Percentiles rank a stretch among this genome's conserved stretches.
phyloP scores from a whole-genome alignment of 169 alveolate species.

The Plasmodium gaboni region DNA sequence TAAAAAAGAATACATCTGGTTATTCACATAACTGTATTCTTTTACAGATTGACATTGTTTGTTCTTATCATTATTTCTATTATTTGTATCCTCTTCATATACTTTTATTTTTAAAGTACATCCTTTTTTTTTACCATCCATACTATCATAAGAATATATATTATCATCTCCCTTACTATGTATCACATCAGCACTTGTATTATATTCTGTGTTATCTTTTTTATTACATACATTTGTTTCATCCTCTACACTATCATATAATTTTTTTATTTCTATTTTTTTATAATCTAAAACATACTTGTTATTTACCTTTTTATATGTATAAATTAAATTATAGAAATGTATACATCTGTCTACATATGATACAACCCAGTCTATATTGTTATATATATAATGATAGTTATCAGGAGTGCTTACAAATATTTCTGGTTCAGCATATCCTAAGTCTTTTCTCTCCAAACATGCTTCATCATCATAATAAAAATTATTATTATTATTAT shows the following conservation, averaged over 20 bases:
- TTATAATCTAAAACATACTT: constrained; percentile 23
- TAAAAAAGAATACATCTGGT: not conserved
- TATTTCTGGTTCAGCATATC: constrained; percentile 4
- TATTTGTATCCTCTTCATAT: not conserved
- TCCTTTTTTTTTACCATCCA: not conserved
- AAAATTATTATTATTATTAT: not conserved
- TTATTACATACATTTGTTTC: not conserved
- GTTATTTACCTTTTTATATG: constrained; percentile 17
- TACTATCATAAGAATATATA: not conserved
- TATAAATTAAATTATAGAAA: constrained; percentile 21
- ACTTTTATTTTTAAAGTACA: not conserved
- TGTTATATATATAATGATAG: constrained; percentile 45
- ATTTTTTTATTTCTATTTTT: constrained; percentile 7
- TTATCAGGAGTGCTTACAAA: constrained; percentile 66
- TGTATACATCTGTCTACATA: constrained; percentile 9
- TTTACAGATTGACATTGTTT: not conserved
- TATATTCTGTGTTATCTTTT: not conserved
- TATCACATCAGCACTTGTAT: not conserved
- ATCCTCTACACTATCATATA: not conserved
- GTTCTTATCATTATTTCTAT: not conserved
- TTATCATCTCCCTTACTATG: not conserved
- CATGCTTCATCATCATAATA: not conserved
- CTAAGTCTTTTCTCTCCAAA: not conserved
- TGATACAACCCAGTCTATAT: constrained; percentile 47
- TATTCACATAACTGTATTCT: no score